Evolutionary conservation across 2,329 filamentous ascomycete species (phyloP).

Genomic region (Onygenales sp.): DNA sequence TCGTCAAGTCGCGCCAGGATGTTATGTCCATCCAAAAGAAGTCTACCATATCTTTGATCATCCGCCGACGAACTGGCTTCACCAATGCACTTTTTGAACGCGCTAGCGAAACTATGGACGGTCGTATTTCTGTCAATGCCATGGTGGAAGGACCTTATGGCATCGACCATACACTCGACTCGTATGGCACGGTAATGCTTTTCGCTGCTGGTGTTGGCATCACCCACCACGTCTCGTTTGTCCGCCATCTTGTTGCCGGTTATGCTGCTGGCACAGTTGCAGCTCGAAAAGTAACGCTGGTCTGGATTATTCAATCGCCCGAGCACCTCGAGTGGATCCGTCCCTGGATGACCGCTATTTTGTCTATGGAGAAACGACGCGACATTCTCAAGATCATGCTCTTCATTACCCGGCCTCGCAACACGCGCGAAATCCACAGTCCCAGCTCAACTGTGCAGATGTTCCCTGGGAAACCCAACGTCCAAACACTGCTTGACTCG

Average conservation of each 20-base stretch:
- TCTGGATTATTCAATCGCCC: conserved; percentile 88
- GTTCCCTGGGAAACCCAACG: conserved; percentile 80
- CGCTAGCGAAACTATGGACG: conserved; percentile 46
- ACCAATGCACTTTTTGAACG: conserved; percentile 71
- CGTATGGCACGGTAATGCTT: conserved; percentile 83
- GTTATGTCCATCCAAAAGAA: conserved; percentile 38
- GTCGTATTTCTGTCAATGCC: conserved; percentile 55
- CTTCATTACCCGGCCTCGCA: conserved; percentile 81
- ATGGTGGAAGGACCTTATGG: conserved; percentile 86
- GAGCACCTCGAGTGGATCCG: conserved; percentile 89
- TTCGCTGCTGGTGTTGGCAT: conserved; percentile 92
- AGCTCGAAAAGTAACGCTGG: conserved; percentile 68
- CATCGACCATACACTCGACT: conserved; percentile 73
- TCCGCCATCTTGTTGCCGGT: conserved; percentile 64
- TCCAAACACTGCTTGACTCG: conserved; percentile 66
- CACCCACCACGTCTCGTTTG: conserved; percentile 85
- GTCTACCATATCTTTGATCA: conserved; percentile 62
- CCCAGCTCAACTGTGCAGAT: conserved; percentile 77
- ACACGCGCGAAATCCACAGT: conserved; percentile 69
- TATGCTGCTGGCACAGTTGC: conserved; percentile 64
- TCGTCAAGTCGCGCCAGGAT: conserved; percentile 41
- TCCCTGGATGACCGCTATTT: conserved; percentile 70
- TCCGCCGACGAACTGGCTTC: conserved; percentile 80
- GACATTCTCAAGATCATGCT: conserved; percentile 79
- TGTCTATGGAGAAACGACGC: conserved; percentile 68